Evolutionary conservation across 805 yeast genomes (phyloP).

Genomic region (Candida morakotiae): DNA sequence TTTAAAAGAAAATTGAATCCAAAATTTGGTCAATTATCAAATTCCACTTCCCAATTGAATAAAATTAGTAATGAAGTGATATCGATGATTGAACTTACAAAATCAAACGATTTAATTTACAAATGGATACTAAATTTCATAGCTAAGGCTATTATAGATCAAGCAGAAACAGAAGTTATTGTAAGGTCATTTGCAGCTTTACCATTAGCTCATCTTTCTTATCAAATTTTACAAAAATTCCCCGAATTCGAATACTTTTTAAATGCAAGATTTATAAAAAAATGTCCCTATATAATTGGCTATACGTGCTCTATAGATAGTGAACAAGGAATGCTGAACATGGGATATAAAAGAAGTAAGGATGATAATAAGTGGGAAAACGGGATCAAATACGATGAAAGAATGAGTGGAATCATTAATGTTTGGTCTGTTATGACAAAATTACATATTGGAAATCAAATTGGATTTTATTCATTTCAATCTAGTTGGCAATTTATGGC

Average conservation of each 20-base stretch:
- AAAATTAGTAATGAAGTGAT: conserved; percentile 49
- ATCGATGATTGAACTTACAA: conserved; percentile 46
- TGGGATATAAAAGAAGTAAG: conserved; percentile 77
- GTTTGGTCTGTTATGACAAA: conserved; percentile 75
- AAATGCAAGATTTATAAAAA: conserved; percentile 81
- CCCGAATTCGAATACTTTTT: conserved; percentile 53
- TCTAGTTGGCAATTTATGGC: conserved; percentile 70
- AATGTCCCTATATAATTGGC: conserved; percentile 87
- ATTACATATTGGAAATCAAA: conserved; percentile 12
- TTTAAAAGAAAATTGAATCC: conserved; percentile 79
- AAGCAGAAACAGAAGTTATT: conserved; percentile 88
- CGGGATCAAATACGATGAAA: conserved; percentile 71
- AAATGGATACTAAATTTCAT: conserved; percentile 76
- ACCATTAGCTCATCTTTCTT: conserved; percentile 70
- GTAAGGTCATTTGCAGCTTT: conserved; percentile 74
- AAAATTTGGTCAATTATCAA: conserved; percentile 87
- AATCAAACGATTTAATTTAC: conserved; percentile 48
- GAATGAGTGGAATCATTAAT: conserved; percentile 82
- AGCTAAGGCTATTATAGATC: conserved; percentile 82
- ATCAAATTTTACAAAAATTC: conserved; percentile 44
- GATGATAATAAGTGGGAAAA: conserved; percentile 51
- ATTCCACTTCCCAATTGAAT: conserved; percentile 56
- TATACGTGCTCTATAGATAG: conserved; percentile 72
- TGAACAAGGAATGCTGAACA: conserved; percentile 71
- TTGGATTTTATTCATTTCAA: conserved; percentile 43